Evolutionary conservation across 805 yeast genomes (phyloP), one percentile per base, ranked within the genome.

Genomic region (Sugiyamaella marilandica): DNA sequence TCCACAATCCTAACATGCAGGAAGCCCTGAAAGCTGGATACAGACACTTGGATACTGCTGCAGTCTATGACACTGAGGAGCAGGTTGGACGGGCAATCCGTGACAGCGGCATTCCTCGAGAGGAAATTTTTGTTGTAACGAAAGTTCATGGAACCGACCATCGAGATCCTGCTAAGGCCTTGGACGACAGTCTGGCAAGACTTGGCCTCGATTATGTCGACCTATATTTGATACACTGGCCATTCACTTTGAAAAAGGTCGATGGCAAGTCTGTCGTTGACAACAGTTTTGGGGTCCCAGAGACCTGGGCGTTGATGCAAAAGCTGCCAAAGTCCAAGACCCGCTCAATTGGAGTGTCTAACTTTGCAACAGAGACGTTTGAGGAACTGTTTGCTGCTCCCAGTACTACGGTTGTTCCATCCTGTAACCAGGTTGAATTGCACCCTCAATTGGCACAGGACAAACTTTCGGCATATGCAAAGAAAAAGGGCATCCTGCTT

Each of bases 41-140:
- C 66, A 76, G 83, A 56, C 88, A 83, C 64, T 82, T 86, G 59
- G 95, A 86, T 66, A 81, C 90, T 9, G 94, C 94, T 2, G 79
- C 80, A 65, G 74, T 76, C 55, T 87, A 87, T 65, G 78, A 78
- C 1, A 84, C 83, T 64, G 95, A 87, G 66, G 73, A 67, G 14
- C 82, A 78, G 57, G 84, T 84, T 11, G 90, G 95, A 24, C 59
- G 56, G 45, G 71, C 72, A 36, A 78, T 84, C 49, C 56, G 62
- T 14, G 74, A 71, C 47, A 59, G 71, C 19, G 75, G 69, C 33
- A 59, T 72, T 32, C 65, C 71, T 67, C 63, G 87, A 64, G 69
- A 70, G 52, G 80, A 83, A 45, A 50, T 84, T 18, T 84, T 80
- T 57, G 70, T 83, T 55, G 82, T 87, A 49, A 82, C 89, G 54